Conservation (phyloP, 73 alveolate species). For the Uronychia setigera region DNA sequence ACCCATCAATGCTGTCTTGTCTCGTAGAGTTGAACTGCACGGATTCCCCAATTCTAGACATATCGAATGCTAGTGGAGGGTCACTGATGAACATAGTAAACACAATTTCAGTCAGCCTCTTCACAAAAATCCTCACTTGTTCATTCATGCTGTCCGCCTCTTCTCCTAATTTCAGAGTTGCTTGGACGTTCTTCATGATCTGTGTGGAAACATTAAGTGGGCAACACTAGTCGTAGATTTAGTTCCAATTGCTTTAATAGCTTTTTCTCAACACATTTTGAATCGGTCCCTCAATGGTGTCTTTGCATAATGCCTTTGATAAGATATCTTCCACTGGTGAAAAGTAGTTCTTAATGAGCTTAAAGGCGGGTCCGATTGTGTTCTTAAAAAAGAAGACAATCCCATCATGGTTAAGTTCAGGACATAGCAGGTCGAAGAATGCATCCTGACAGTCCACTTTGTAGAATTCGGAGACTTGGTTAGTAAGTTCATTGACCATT, state of each 20-base stretch:
- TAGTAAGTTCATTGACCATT: conserved; percentile 90
- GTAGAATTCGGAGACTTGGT: conserved; percentile 84
- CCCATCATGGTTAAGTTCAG: conserved; percentile 91
- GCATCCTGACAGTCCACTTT: conserved; percentile 94
- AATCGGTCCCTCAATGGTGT: conserved; percentile 87
- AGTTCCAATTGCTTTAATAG: conserved; percentile 86
- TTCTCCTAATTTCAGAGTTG: conserved; percentile 61
- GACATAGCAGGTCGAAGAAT: conserved; percentile 92
- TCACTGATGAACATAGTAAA: conserved; percentile 69
- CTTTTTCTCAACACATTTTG: conserved; percentile 92
- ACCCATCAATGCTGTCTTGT: conserved; percentile 96
- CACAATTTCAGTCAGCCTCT: conserved; percentile 65
- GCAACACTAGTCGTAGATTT: conserved; percentile 68
- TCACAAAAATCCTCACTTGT: conserved; percentile 50
- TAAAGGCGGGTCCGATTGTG: conserved; percentile 67
- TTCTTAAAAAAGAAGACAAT: conserved; percentile 83
- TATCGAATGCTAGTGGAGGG: conserved; percentile 86
- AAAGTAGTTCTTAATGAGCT: conserved; percentile 72
- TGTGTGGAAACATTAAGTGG: not conserved
- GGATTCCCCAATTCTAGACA: conserved; percentile 86
- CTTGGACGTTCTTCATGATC: conserved; percentile 49
- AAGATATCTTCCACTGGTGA: conserved; percentile 80
- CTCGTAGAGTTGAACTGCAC: conserved; percentile 83
- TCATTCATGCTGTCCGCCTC: conserved; percentile 68
- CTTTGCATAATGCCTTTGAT: conserved; percentile 60